phyloP scores from a whole-genome alignment of 2,329 filamentous ascomycete species.

The Sordariomycetes sp. region DNA sequence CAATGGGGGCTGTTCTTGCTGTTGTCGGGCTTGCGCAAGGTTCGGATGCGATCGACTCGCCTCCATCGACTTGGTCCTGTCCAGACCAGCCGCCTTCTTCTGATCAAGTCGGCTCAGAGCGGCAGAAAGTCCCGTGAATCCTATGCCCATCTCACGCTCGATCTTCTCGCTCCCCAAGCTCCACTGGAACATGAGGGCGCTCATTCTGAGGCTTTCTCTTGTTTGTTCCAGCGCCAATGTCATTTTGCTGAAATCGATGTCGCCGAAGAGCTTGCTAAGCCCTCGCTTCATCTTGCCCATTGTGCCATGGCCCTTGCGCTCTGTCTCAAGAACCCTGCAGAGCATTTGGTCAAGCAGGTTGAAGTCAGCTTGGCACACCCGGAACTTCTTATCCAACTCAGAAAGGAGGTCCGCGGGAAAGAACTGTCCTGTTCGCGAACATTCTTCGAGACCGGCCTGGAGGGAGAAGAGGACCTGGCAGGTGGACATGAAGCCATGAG shows the following conservation, averaged over 20 bases:
- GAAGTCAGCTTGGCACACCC: slow-evolving; percentile 52
- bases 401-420: slow-evolving; percentile 51
- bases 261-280: slow-evolving; percentile 54
- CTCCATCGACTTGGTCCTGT: neutral
- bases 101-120: slow-evolving; percentile 41
- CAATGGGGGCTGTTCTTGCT: neutral
- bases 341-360: slow-evolving; percentile 55
- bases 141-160: slow-evolving; percentile 53
- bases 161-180: slow-evolving; percentile 48
- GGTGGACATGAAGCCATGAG: slow-evolving; percentile 58
- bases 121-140: slow-evolving; percentile 57
- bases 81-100: slow-evolving; percentile 1
- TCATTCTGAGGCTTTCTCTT: slow-evolving; percentile 54
- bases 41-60: neutral
- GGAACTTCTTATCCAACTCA: slow-evolving; percentile 58
- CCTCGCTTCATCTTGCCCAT: slow-evolving; percentile 51
- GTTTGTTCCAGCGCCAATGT: slow-evolving; percentile 45
- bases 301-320: slow-evolving; percentile 42
- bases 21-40: neutral
- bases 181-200: slow-evolving; percentile 57
- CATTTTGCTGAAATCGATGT: slow-evolving; percentile 54
- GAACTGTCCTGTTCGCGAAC: slow-evolving; percentile 35
- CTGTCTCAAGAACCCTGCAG: slow-evolving; percentile 50
- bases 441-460: slow-evolving; percentile 53
- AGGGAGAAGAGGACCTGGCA: slow-evolving; percentile 60